Base-by-base conservation (phyloP, 768 basidiomycete species). In the Hericium coralloides region DNA sequence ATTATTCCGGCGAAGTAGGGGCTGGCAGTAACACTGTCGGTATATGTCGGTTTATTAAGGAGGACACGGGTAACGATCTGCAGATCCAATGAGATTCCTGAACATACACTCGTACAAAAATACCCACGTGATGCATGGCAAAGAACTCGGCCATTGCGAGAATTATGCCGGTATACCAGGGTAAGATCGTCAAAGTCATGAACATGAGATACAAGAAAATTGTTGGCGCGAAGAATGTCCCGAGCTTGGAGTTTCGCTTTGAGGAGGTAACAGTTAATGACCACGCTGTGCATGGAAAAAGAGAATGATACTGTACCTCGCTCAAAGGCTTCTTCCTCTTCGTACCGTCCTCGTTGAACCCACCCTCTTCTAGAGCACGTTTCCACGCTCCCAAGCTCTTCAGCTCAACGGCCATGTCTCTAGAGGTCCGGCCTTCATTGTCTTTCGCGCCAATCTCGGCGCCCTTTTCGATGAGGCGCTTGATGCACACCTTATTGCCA, bases 1-100 rank as follows among this genome's bases (percentile, higher is more conserved):
- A 99, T 97, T 60, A 99, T 92, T 10, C 91, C 88, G 0, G 92
- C 83, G 65, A 98, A 95, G 71, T 98, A 97, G 0, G 95, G 95
- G 56, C 90, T 92, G 61, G 85, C 81, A 26, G 83, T 85, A 47
- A 98, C 84, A 47, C 82, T 84, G 59, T 92, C 92, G 10, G 88
- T 90, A 63, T 91, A 89, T 3, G 82, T 85, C 36, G 82, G 77
- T 65, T 87, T 85, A 70, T 91, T 92, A 48, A 95, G 76, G 5
- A 97, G 76, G 6, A 93, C 90, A 15, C 89, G 87, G 7, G 88
- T 90, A 55, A 93, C 89, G 68, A 89, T 80, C 87, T 88, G 65
- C 31, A 20, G 58, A 53, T 26, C 12, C 41, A 26, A 54, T 60
- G 7, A 65, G 58, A 5, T 55, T 17, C 2, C 48, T 37, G 54